Evolutionary conservation across 805 yeast species (phyloP).

Genomic region (Teunomyces kruisii): DNA sequence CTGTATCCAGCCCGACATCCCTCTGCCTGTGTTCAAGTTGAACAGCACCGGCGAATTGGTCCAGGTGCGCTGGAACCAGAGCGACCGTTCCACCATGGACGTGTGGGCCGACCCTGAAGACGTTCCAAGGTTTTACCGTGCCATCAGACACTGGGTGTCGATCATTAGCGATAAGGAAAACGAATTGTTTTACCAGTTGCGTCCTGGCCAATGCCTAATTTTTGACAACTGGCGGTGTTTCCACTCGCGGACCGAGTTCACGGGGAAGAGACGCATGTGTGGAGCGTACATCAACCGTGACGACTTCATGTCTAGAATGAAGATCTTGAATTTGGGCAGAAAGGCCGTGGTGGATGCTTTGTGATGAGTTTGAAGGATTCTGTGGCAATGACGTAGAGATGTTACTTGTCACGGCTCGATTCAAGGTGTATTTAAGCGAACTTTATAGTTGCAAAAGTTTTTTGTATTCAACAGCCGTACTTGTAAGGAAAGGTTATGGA

Average conservation of each 20-base stretch:
- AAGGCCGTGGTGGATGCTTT: constrained; percentile 39
- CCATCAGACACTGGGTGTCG: constrained; percentile 56
- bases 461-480: too few species aligned
- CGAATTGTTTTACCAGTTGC: constrained; percentile 53
- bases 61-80: constrained; percentile 71
- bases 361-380: too few species aligned
- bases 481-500: too few species aligned
- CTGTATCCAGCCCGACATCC: constrained; percentile 55
- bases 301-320: constrained; percentile 51
- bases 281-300: constrained; percentile 72
- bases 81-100: constrained; percentile 65
- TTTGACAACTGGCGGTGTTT: constrained; percentile 75
- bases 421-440: too few species aligned
- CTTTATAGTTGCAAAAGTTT: too few species aligned
- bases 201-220: constrained; percentile 64
- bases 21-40: constrained; percentile 59
- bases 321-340: constrained; percentile 49
- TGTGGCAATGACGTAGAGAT: too few species aligned
- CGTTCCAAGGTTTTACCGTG: constrained; percentile 53
- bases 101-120: constrained; percentile 48
- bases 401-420: too few species aligned
- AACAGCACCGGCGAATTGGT: constrained; percentile 50
- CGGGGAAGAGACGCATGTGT: constrained; percentile 68
- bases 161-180: constrained; percentile 50
- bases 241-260: constrained; percentile 65